Percentiles rank a stretch among this genome's conserved stretches.
Conservation (phyloP, 306 rosid species). For the Cicer judaicum region DNA sequence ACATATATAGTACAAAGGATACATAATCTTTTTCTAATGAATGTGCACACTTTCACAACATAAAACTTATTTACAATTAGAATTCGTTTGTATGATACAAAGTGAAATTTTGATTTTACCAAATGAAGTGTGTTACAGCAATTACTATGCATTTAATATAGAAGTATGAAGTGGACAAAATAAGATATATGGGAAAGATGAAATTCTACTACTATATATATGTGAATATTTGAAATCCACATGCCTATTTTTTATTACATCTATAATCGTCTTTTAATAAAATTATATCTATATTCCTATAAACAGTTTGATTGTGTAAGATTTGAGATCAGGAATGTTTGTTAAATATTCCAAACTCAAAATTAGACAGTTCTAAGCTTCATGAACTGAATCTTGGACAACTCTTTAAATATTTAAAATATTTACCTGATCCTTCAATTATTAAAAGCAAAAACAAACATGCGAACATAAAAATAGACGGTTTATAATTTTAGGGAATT, state of each 20-base stretch:
- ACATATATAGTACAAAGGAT: no score
- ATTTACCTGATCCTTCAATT: not conserved
- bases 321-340: constrained; percentile 16
- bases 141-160: not conserved
- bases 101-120: no score
- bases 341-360: not conserved
- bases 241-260: constrained; percentile 1
- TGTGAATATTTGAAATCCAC: constrained; percentile 18
- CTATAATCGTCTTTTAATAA: not conserved
- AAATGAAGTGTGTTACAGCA: not conserved
- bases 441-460: not conserved
- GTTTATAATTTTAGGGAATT: no score
- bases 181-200: constrained; percentile 7
- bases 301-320: constrained; percentile 10
- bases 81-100: no score
- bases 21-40: no score
- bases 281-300: not conserved
- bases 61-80: no score
- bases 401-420: not conserved
- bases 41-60: no score
- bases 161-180: not conserved
- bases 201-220: constrained; percentile 2
- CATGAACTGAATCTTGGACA: not conserved
- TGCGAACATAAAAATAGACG: no score
- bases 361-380: not conserved